A percentile compares a stretch with the other conserved stretches of the same genome.
phyloP scores from a whole-genome alignment of 1,139 yeast genomes.

The Pichia sp. region DNA sequence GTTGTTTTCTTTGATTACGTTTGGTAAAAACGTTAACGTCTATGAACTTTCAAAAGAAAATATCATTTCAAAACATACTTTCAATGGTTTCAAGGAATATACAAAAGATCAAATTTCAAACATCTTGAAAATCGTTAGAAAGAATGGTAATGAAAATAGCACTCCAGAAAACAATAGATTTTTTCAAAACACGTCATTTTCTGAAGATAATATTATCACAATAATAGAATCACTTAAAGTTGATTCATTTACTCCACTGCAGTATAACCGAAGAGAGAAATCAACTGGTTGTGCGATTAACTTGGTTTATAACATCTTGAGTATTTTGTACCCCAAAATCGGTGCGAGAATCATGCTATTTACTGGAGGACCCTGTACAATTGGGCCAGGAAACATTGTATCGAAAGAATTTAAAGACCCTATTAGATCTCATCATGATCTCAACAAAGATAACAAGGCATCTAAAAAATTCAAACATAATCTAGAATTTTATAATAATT shows the following conservation, averaged over 20 bases:
- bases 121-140: slow-evolving; percentile 43
- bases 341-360: slow-evolving; percentile 60
- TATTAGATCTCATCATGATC: slow-evolving; percentile 51
- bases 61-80: slow-evolving; percentile 32
- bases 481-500: slow-evolving; percentile 33
- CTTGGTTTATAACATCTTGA: slow-evolving; percentile 47
- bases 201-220: slow-evolving; percentile 47
- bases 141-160: slow-evolving; percentile 23
- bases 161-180: slow-evolving; percentile 23
- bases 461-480: slow-evolving; percentile 29
- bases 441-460: slow-evolving; percentile 29
- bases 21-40: slow-evolving; percentile 57
- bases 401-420: slow-evolving; percentile 42
- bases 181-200: slow-evolving; percentile 40
- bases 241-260: slow-evolving; percentile 45
- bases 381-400: slow-evolving; percentile 50
- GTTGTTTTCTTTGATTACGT: slow-evolving; percentile 49
- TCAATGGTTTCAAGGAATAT: slow-evolving; percentile 56
- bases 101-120: slow-evolving; percentile 42
- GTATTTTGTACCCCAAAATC: slow-evolving; percentile 35
- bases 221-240: slow-evolving; percentile 45
- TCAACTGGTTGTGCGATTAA: slow-evolving; percentile 63
- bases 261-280: slow-evolving; percentile 44
- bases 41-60: slow-evolving; percentile 42
- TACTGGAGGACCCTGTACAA: slow-evolving; percentile 50